Evolutionary conservation across 1,139 yeast genomes (phyloP).

Genomic region (Yamadazyma taylorii): DNA sequence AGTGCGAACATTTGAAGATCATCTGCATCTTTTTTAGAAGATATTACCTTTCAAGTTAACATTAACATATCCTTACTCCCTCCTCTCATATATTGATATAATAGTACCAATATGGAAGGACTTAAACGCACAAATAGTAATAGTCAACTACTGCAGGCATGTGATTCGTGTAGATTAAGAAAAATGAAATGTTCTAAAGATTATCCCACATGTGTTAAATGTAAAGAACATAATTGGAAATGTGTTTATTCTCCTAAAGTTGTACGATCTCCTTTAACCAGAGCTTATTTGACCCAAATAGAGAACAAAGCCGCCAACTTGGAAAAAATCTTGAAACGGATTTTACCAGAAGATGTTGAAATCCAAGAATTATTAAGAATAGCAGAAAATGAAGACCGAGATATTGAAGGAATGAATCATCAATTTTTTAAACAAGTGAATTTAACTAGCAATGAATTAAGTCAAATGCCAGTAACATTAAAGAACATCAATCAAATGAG

Average conservation of each 20-base stretch:
- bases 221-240: conserved; percentile 29
- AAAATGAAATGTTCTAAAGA: conserved; percentile 31
- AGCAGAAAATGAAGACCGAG: conserved; percentile 13
- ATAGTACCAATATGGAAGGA: too few relatives aligned
- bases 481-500: conserved; percentile 20
- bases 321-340: conserved; percentile 17
- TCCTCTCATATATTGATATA: too few relatives aligned
- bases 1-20: background rate
- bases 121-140: background rate
- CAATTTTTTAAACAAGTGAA: conserved; percentile 18
- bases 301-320: conserved; percentile 21
- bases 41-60: too few relatives aligned
- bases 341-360: conserved; percentile 22
- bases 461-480: conserved; percentile 18
- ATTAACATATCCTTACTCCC: too few relatives aligned
- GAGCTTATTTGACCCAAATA: conserved; percentile 27
- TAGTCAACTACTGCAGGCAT: conserved; percentile 19
- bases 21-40: too few relatives aligned
- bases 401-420: conserved; percentile 10
- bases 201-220: conserved; percentile 26
- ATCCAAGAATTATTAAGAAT: conserved; percentile 19
- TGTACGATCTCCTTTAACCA: conserved; percentile 27
- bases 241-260: conserved; percentile 28
- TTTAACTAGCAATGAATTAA: conserved; percentile 19
- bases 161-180: conserved; percentile 28